Percentiles rank a stretch among this genome's conserved stretches.
These are phyloP conservation scores for Fagopyrum tataricum DNA, from an alignment of 148 eudicot species.

Conservation along the genomic window DNA sequence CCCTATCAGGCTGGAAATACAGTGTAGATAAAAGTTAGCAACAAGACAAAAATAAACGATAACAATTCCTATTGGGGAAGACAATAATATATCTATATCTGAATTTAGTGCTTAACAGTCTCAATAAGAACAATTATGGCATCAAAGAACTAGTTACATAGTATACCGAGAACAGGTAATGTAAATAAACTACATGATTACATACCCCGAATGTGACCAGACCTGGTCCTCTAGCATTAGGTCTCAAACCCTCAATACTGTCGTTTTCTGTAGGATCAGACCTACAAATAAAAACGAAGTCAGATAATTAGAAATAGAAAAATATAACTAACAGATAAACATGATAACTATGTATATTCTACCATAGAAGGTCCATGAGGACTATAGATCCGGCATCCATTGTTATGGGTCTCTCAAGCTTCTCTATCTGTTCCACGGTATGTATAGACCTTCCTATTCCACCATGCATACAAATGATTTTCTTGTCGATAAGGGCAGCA, in stretches of 20 bases:
- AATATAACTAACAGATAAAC: neutral
- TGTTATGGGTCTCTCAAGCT: slow-evolving; percentile 57
- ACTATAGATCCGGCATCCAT: slow-evolving; percentile 83
- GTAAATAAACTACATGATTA: neutral
- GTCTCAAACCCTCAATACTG: slow-evolving; percentile 70
- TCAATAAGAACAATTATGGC: neutral
- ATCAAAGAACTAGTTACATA: neutral
- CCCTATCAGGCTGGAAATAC: slow-evolving; percentile 83
- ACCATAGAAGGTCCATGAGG: slow-evolving; percentile 72
- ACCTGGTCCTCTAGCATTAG: slow-evolving; percentile 79
- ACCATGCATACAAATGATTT: slow-evolving; percentile 76
- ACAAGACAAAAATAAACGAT: neutral
- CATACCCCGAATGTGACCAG: slow-evolving; percentile 69
- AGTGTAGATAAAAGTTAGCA: neutral
- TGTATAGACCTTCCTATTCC: slow-evolving; percentile 73
- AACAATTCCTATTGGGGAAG: neutral
- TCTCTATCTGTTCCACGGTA: slow-evolving; percentile 61
- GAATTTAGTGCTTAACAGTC: neutral
- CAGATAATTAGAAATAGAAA: neutral
- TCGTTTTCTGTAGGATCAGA: slow-evolving; percentile 80
- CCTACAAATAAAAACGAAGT: slow-evolving; percentile 24
- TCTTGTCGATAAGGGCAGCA: slow-evolving; percentile 68
- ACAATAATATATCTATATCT: neutral
- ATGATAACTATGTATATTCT: neutral
- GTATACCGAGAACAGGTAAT: neutral